Evolutionary conservation across 2,329 filamentous ascomycete species (phyloP).

Genomic region (Claviceps sp.): DNA sequence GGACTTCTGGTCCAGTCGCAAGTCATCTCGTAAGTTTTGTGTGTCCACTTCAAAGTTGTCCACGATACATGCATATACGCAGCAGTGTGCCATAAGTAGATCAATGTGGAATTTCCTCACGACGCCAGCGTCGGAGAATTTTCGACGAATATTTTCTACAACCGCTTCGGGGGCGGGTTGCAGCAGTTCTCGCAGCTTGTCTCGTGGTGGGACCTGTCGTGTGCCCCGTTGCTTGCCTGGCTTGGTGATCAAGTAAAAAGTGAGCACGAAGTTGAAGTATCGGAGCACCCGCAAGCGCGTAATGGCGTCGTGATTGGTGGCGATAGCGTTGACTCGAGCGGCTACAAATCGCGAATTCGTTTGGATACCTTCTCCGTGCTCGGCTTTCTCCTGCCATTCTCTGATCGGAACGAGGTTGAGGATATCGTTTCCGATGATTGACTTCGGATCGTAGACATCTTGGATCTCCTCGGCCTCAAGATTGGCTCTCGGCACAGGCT

Average conservation of each 20-base stretch:
- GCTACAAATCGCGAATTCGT: conserved; percentile 53
- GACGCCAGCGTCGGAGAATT: conserved; percentile 50
- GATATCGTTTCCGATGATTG: conserved; percentile 53
- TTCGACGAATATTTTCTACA: conserved; percentile 52
- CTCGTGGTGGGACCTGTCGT: conserved; percentile 42
- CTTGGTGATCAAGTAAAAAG: conserved; percentile 35
- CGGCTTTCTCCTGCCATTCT: conserved; percentile 60
- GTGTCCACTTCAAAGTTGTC: conserved; percentile 64
- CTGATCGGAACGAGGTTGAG: conserved; percentile 55
- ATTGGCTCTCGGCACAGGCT: conserved; percentile 62
- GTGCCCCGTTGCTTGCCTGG: conserved; percentile 33
- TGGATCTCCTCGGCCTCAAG: conserved; percentile 51
- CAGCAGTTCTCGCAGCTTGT: conserved; percentile 46
- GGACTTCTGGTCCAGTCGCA: conserved; percentile 57
- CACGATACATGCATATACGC: conserved; percentile 55
- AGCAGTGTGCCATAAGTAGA: conserved; percentile 59
- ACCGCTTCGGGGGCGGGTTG: conserved; percentile 46
- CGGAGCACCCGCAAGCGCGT: conserved; percentile 44
- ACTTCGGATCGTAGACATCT: conserved; percentile 58
- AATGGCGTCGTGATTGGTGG: conserved; percentile 38
- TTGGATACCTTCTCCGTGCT: conserved; percentile 41
- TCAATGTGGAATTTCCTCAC: conserved; percentile 62
- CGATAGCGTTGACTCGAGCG: conserved; percentile 41
- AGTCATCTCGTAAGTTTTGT: conserved; percentile 54
- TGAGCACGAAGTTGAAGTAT: conserved; percentile 44